Percentiles rank a stretch among this genome's conserved stretches.
Conservation (phyloP, 139 green algal species). For the Desmodesmus armatus region DNA sequence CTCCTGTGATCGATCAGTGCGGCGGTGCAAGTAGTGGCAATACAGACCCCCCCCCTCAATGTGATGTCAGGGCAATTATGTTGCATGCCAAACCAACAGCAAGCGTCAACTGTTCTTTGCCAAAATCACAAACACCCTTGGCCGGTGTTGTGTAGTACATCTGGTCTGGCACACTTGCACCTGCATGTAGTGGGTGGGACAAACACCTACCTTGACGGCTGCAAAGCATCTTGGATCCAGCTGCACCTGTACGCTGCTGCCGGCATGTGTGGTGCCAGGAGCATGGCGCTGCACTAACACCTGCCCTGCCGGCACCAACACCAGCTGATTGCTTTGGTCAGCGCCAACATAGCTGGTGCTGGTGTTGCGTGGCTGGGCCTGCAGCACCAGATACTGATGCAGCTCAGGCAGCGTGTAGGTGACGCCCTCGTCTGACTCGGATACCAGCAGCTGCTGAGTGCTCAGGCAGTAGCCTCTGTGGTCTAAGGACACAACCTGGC, state of each 20-base stretch:
- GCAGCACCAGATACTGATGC: conserved; percentile 64
- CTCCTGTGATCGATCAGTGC: too few relatives aligned
- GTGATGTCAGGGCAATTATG: too few relatives aligned
- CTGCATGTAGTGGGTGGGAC: background rate
- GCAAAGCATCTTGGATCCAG: background rate
- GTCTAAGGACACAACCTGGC: conserved; percentile 30
- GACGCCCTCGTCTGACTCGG: background rate
- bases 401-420: conserved; percentile 69
- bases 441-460: conserved; percentile 45
- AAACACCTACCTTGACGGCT: conserved; percentile 54
- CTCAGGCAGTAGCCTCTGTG: conserved; percentile 53
- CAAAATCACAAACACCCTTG: too few relatives aligned
- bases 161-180: background rate
- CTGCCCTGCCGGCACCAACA: conserved; percentile 8
- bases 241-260: background rate
- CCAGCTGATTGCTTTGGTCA: background rate
- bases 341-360: background rate
- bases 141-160: too few relatives aligned
- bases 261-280: background rate
- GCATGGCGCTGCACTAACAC: conserved; percentile 57
- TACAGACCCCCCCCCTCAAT: too few relatives aligned
- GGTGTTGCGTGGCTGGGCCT: conserved; percentile 9
- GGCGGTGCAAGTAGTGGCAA: background rate
- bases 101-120: too few relatives aligned
- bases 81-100: too few relatives aligned